Conservation (phyloP, 148 eudicot genomes). For the Cornus controversa region DNA sequence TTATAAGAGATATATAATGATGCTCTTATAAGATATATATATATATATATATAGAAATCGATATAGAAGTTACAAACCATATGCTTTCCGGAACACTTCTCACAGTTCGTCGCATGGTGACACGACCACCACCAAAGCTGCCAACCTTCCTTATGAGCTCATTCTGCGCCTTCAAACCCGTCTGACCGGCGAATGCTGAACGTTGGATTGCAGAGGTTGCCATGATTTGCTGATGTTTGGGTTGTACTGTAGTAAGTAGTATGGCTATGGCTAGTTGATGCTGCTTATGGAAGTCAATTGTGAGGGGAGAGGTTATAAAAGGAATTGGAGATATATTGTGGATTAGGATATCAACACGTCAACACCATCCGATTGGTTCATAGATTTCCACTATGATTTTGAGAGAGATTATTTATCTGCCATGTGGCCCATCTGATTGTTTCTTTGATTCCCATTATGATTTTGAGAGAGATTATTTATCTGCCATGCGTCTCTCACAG, state of each 20-base stretch:
- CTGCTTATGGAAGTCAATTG: no score
- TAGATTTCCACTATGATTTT: not conserved
- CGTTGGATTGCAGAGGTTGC: constrained; percentile 35
- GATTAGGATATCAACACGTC: constrained; percentile 45
- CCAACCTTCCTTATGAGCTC: constrained; percentile 23
- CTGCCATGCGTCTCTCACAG: not conserved
- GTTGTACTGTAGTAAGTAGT: not conserved
- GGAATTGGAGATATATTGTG: constrained; percentile 27
- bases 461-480: no score
- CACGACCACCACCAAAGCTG: constrained; percentile 26
- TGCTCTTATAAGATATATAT: no score
- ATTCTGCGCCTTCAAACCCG: constrained; percentile 24
- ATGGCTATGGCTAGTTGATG: not conserved
- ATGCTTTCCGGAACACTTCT: constrained; percentile 35
- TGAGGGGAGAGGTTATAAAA: not conserved
- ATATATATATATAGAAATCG: not conserved
- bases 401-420: not conserved
- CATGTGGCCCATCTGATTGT: no score
- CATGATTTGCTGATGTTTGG: constrained; percentile 23
- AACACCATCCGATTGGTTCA: constrained; percentile 46
- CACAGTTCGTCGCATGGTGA: constrained; percentile 31
- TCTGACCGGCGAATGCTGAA: constrained; percentile 27
- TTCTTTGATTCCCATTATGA: no score
- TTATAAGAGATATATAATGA: no score
- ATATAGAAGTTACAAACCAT: constrained; percentile 17